phyloP scores from a whole-genome alignment of 768 basidiomycete genomes.

The Suillus sp. region DNA sequence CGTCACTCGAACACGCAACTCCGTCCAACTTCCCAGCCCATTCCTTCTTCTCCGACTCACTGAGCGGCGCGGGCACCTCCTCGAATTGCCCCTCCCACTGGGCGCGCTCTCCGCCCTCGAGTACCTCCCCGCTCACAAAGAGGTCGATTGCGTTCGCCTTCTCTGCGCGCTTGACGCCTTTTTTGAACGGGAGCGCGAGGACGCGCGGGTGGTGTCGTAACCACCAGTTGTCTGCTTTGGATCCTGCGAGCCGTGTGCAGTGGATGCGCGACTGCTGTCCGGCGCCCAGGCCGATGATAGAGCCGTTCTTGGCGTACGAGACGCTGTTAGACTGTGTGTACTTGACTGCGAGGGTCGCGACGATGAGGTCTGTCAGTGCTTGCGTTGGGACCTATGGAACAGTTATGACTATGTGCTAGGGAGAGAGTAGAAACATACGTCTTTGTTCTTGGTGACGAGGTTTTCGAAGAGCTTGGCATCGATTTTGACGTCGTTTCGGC shows the following conservation, averaged over 20 bases:
- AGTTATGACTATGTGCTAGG: not conserved
- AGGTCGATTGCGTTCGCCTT: slow-evolving; percentile 98
- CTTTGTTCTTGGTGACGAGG: slow-evolving; percentile 86
- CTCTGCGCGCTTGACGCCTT: slow-evolving; percentile 95
- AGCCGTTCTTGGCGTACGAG: slow-evolving; percentile 89
- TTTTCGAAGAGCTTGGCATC: slow-evolving; percentile 80
- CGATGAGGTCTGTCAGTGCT: slow-evolving; percentile 89
- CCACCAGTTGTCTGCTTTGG: slow-evolving; percentile 99
- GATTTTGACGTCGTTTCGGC: slow-evolving; percentile 88
- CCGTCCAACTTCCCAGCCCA: slow-evolving; percentile 77
- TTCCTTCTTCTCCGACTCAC: slow-evolving; percentile 66
- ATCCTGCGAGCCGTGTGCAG: slow-evolving; percentile 96
- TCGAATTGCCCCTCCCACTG: slow-evolving; percentile 94
- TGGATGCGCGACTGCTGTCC: slow-evolving; percentile 99
- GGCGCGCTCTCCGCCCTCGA: slow-evolving; percentile 85
- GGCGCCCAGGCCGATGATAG: slow-evolving; percentile 94
- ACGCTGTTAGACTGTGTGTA: slow-evolving; percentile 99
- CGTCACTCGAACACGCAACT: slow-evolving; percentile 94
- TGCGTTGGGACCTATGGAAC: slow-evolving; percentile 62
- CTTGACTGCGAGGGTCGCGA: slow-evolving; percentile 95
- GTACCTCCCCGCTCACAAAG: slow-evolving; percentile 86
- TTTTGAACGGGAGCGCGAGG: slow-evolving; percentile 92
- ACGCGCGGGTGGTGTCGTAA: slow-evolving; percentile 95
- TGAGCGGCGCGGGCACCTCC: slow-evolving; percentile 63
- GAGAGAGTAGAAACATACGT: slow-evolving; percentile 47